These are phyloP conservation scores for Fusarium transvaalense DNA, from an alignment of 2,329 filamentous ascomycete species.

Conservation along the genomic window DNA sequence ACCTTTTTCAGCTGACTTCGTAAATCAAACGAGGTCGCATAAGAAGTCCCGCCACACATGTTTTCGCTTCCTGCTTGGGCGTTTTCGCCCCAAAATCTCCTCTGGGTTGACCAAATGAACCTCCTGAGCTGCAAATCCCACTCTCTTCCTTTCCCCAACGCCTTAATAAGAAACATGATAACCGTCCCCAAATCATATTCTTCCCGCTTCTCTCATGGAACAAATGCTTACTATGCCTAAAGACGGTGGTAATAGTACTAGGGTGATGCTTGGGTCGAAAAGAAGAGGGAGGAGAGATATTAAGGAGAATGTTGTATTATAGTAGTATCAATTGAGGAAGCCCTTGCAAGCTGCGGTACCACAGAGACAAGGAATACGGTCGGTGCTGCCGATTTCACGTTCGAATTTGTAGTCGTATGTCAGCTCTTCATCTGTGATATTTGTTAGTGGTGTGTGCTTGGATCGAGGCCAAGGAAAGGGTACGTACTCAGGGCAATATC, in stretches of 20 bases:
- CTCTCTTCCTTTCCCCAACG: constrained; percentile 33
- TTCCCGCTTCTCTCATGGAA: constrained; percentile 18
- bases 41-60: constrained; percentile 9
- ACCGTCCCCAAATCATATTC: constrained; percentile 35
- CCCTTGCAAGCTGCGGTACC: constrained; percentile 97
- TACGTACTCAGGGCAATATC: constrained; percentile 92
- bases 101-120: constrained; percentile 24
- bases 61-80: not conserved
- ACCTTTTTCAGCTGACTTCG: constrained; percentile 12
- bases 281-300: not conserved
- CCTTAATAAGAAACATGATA: constrained; percentile 37
- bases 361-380: constrained; percentile 97
- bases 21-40: constrained; percentile 7
- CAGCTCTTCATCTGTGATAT: constrained; percentile 87
- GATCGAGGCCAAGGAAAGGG: constrained; percentile 43
- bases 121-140: constrained; percentile 14
- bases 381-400: constrained; percentile 92
- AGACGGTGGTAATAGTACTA: constrained; percentile 11
- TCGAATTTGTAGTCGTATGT: constrained; percentile 99
- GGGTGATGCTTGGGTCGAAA: constrained; percentile 15
- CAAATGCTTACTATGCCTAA: constrained; percentile 17
- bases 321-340: constrained; percentile 84
- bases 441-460: constrained; percentile 22
- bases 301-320: constrained; percentile 33
- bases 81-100: constrained; percentile 5